These are phyloP conservation scores for Isatis tinctoria DNA, from an alignment of 345 rosid species.

Conservation along the genomic window DNA sequence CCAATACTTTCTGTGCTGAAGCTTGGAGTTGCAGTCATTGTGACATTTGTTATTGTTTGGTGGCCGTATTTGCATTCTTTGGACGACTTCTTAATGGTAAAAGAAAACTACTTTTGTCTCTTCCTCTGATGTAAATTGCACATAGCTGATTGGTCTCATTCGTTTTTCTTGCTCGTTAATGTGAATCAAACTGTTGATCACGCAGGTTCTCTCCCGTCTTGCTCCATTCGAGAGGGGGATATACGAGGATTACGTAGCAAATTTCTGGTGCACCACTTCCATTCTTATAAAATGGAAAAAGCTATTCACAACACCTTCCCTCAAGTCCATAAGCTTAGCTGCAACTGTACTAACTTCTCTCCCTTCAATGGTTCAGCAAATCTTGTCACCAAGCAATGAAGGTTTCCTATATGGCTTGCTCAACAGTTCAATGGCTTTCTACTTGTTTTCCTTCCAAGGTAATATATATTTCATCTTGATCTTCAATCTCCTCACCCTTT, in stretches of 20 bases:
- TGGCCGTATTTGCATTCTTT: slow-evolving; percentile 76
- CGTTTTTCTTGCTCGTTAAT: neutral
- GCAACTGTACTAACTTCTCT: slow-evolving; percentile 61
- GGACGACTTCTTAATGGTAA: slow-evolving; percentile 58
- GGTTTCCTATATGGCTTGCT: slow-evolving; percentile 82
- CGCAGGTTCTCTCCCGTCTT: slow-evolving; percentile 80
- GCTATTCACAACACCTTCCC: slow-evolving; percentile 51
- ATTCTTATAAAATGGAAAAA: slow-evolving; percentile 83
- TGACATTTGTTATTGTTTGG: slow-evolving; percentile 81
- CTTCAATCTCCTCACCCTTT: neutral
- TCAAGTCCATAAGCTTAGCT: slow-evolving; percentile 55
- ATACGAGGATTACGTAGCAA: slow-evolving; percentile 96
- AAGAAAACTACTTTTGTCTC: neutral
- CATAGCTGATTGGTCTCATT: neutral
- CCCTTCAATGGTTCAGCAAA: slow-evolving; percentile 92
- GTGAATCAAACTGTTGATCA: slow-evolving; percentile 11
- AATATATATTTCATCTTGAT: neutral
- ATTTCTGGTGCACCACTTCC: slow-evolving; percentile 91
- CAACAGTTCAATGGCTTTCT: slow-evolving; percentile 82
- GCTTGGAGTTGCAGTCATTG: slow-evolving; percentile 61
- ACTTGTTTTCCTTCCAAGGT: slow-evolving; percentile 93
- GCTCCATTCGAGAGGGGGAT: slow-evolving; percentile 98
- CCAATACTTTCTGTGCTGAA: slow-evolving; percentile 60
- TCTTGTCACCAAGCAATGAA: slow-evolving; percentile 61
- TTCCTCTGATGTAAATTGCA: slow-evolving; percentile 5